These are phyloP conservation scores for Silene conica DNA, from an alignment of 148 eudicot genomes.

Conservation along the genomic window DNA sequence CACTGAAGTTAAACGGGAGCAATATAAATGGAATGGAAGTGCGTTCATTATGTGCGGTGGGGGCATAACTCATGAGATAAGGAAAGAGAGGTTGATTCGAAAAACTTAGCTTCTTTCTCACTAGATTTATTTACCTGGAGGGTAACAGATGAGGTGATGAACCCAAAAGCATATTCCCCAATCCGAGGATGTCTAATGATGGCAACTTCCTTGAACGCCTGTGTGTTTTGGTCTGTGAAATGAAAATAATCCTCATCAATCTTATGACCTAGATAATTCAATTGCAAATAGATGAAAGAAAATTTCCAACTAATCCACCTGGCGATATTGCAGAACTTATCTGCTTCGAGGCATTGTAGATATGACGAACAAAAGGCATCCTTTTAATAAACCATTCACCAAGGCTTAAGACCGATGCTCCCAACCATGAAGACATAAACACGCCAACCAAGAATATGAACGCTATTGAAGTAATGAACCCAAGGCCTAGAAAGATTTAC, in stretches of 20 bases:
- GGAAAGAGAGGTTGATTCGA: neutral
- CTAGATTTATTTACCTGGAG: conserved; percentile 56
- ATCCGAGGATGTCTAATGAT: conserved; percentile 78
- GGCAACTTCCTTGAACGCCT: conserved; percentile 85
- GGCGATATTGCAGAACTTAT: conserved; percentile 84
- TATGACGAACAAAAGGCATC: conserved; percentile 77
- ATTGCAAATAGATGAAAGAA: neutral
- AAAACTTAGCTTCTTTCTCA: too few relatives aligned
- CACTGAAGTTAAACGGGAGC: too few relatives aligned
- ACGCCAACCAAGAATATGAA: conserved; percentile 81
- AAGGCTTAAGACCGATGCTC: conserved; percentile 64
- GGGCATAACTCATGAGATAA: neutral
- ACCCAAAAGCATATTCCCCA: conserved; percentile 88
- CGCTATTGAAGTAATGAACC: conserved; percentile 70
- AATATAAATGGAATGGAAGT: too few relatives aligned
- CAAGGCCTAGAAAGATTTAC: conserved; percentile 45
- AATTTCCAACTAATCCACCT: conserved; percentile 30
- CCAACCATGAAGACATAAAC: conserved; percentile 90
- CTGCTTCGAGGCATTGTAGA: conserved; percentile 79
- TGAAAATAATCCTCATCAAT: conserved; percentile 15
- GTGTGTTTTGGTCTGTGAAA: conserved; percentile 64
- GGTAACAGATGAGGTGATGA: conserved; percentile 72
- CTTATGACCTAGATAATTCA: conserved; percentile 11
- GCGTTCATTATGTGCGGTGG: neutral
- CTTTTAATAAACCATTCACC: conserved; percentile 85